Conservation (phyloP, 2,329 filamentous ascomycete species). For the Camillea tinctor region DNA sequence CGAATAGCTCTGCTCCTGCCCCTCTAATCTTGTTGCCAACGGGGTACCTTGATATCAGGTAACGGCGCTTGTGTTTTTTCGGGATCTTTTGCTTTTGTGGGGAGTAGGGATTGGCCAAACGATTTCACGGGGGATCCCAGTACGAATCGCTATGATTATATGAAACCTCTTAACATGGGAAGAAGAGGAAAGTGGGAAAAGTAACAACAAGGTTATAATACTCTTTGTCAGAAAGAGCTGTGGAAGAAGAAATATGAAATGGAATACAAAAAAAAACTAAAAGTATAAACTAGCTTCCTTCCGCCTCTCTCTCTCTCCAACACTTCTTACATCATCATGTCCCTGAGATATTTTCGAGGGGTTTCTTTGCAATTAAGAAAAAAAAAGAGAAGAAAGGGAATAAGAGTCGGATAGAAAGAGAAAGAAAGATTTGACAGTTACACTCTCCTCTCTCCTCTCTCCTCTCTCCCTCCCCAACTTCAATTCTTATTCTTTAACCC, state of each 20-base stretch:
- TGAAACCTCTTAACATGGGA: not conserved
- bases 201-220: too few relatives aligned
- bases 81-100: not conserved
- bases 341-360: not conserved
- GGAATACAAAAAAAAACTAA: not conserved
- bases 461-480: too few relatives aligned
- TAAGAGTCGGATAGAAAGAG: too few relatives aligned
- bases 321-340: too few relatives aligned
- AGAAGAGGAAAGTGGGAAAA: too few relatives aligned
- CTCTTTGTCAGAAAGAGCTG: too few relatives aligned
- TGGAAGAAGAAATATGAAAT: too few relatives aligned
- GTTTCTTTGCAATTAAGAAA: too few relatives aligned
- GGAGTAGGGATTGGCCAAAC: not conserved
- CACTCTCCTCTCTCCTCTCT: too few relatives aligned
- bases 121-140: not conserved
- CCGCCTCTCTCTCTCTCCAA: not conserved
- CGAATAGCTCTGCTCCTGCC: not conserved
- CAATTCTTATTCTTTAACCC: too few relatives aligned
- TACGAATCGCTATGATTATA: not conserved
- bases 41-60: not conserved
- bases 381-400: too few relatives aligned
- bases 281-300: not conserved
- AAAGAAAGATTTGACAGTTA: too few relatives aligned
- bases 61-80: not conserved
- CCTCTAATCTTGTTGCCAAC: not conserved